Conservation (phyloP, 2,329 filamentous ascomycete genomes). For the Thielaviopsis cerberus region DNA sequence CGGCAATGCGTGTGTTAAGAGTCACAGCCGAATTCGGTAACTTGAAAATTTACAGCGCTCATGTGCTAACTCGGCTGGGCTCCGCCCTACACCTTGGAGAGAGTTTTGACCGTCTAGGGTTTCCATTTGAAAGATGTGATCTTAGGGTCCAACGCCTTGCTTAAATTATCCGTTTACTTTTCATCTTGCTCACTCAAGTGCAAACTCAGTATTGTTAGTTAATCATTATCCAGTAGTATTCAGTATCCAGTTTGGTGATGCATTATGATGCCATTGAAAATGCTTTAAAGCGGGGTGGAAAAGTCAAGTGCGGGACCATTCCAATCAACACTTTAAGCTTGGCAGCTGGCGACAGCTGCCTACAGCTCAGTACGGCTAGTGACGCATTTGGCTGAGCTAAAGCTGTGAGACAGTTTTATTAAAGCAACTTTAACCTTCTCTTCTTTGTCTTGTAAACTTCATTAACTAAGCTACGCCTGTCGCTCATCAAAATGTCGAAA, state of each 20-base stretch:
- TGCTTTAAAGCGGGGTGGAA: background rate
- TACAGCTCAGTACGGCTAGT: background rate
- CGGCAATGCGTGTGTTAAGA: background rate
- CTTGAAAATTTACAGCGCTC: too few relatives aligned
- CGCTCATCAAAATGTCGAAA: conserved; percentile 9
- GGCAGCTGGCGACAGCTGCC: background rate
- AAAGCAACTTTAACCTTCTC: background rate
- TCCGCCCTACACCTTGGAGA: too few relatives aligned
- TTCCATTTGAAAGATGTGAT: too few relatives aligned
- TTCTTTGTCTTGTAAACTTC: background rate
- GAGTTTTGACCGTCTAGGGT: too few relatives aligned
- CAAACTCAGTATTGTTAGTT: background rate
- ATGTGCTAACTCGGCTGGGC: too few relatives aligned
- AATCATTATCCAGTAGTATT: background rate
- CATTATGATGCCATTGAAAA: background rate
- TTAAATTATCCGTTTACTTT: too few relatives aligned
- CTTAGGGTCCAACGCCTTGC: too few relatives aligned
- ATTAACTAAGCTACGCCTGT: background rate
- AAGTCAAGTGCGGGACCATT: background rate
- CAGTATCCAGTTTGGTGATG: background rate
- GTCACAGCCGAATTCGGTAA: conserved; percentile 9
- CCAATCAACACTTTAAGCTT: background rate
- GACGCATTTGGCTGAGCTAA: background rate
- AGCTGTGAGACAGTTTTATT: too few relatives aligned
- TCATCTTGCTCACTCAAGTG: too few relatives aligned